Base-by-base conservation (phyloP, 345 rosid genomes). In the Capsella bursapastoris region DNA sequence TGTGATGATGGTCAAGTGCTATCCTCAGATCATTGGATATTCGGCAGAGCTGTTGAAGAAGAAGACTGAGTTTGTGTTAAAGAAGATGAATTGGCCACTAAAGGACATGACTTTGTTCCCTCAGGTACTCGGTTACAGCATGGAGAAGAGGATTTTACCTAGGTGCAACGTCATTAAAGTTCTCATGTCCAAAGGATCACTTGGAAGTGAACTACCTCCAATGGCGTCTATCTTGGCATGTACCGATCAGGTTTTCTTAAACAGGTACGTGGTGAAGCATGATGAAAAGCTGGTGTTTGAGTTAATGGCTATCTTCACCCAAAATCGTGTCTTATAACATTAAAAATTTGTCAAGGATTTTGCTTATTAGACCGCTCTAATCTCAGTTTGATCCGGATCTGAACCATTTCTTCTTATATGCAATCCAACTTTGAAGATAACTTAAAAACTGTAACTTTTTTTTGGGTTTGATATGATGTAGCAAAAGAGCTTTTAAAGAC, bases 71-170 rank as follows among this genome's bases (percentile, higher is more conserved):
- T 66, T 37, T 66, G 4, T 66, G 14, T 25, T 51, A 16, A 66
- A 66, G 48, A 8, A 64, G 70, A 66, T 66, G 58, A 57, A 57
- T 8, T 57, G 62, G 62, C 62, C 43, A 15, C 62, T 15, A n/a
- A n/a, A 34, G 43, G 27, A 6, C 12, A 2, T 57, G 7, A 32
- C 12, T 57, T 32, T 16, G 43, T 16, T n/a, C 27, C 62, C 43
- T n/a, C 43, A 15, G 43, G 62, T 57, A 34, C 12, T 57, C 4
- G 9, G 5, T 5, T 67, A 14, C 9, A 83, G 77, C 56, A 4
- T 83, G 66, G 79, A 65, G 79, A 71, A 61, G 79, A 75, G 77
- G 44, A 75, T 53, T 32, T 18, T 83, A 2, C 86, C 86, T 2
- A 79, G 80, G 74, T 71, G 73, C 49, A 66, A 64, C 1, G 71